Percentiles rank a stretch among this genome's conserved stretches.
Conservation (phyloP, 352 stramenopile species). For the Plasmopara viticola region DNA sequence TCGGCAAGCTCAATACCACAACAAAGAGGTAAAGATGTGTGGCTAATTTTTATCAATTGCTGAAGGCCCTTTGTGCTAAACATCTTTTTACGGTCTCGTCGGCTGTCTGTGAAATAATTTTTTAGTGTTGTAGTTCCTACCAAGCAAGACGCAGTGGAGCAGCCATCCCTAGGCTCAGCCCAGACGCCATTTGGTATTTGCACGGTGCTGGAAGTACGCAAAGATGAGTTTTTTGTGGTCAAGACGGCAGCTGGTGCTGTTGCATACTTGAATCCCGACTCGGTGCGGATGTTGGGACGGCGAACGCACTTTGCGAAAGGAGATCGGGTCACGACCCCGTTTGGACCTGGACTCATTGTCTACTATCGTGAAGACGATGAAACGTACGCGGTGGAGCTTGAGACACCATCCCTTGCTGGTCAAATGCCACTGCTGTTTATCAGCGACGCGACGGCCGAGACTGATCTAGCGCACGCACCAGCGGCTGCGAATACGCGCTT, state of each 20-base stretch:
- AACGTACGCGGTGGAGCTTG: constrained; percentile 49
- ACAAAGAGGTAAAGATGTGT: constrained; percentile 31
- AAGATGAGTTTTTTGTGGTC: constrained; percentile 53
- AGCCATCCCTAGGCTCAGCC: constrained; percentile 30
- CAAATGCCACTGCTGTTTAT: constrained; percentile 41
- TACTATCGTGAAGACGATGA: constrained; percentile 51
- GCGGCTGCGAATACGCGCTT: constrained; percentile 37
- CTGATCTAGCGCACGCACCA: constrained; percentile 27
- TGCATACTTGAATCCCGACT: constrained; percentile 44
- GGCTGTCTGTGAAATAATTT: neutral
- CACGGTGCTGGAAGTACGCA: constrained; percentile 37
- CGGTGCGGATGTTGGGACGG: constrained; percentile 40
- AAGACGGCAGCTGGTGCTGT: constrained; percentile 40
- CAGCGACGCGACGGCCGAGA: constrained; percentile 38
- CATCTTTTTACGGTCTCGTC: neutral
- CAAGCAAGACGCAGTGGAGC: constrained; percentile 21
- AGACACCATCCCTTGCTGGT: constrained; percentile 19
- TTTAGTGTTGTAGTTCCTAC: constrained; percentile 17
- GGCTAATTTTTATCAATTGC: neutral
- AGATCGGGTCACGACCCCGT: constrained; percentile 51
- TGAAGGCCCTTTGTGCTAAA: neutral
- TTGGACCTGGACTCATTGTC: constrained; percentile 37
- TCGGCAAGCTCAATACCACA: constrained; percentile 55
- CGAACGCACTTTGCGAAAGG: constrained; percentile 44
- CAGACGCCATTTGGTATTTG: constrained; percentile 48